Evolutionary conservation across 2,329 filamentous ascomycete genomes (phyloP), one percentile per base, ranked within the genome.

Genomic region (Botryosphaeria agaves): DNA sequence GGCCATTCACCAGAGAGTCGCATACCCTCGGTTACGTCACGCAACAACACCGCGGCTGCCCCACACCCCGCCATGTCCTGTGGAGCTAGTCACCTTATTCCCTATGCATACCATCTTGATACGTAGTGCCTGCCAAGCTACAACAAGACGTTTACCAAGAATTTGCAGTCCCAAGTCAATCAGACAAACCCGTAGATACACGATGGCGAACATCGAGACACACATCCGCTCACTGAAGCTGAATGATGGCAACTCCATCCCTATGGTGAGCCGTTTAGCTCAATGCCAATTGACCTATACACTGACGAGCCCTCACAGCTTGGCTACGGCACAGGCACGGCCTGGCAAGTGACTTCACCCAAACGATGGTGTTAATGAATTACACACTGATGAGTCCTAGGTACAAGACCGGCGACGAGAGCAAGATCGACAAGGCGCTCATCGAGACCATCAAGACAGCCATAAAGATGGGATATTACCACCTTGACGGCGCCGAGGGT

Each of bases 401-500:
- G n/a, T 79, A 68, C 47, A 67, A 67, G 40, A 47, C 47, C 3
- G 53, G 55, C 2, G 52, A 61, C 6, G 59, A 63, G 35, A 47
- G 49, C 28, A 55, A 62, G 28, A 55, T 74, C 25, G 72, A 81
- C 39, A 54, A 71, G 33, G 57, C 62, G 4, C 55, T 64, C 29
- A 57, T 74, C 9, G 66, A 73, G 30, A 52, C 56, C 1, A 57
- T 65, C 26, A 66, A 76, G 33, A 63, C 56, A 38, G 78, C 79
- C 18, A 75, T 83, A 42, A 64, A 68, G 32, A 51, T 69, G n/a
- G 78, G 76, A 15, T 84, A 74, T 49, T 62, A 64, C 34, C 78
- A 85, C 44, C 61, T 85, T 3, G 80, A 87, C 48, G 71, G 78
- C 26, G 80, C 80, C 14, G 73, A 85, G 57, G 55, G 73, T 74